Evolutionary conservation across 148 eudicot species (phyloP), one percentile per base, ranked within the genome.

Genomic region (Rhododendron williamsianum): DNA sequence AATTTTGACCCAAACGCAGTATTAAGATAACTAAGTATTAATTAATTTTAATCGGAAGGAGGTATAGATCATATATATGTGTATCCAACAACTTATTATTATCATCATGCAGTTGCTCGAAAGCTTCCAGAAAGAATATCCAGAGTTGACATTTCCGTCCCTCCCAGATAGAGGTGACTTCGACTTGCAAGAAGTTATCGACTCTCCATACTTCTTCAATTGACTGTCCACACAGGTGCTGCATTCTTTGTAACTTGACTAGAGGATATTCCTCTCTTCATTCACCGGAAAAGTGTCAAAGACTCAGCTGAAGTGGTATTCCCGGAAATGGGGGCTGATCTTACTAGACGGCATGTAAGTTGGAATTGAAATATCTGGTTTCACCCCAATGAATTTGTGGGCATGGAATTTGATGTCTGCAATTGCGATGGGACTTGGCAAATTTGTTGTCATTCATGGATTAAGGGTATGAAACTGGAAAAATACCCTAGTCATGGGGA

Each of bases 131-230:
- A 35, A 38, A 18, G 36, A 43, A 35, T 74, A 74, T 74, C 78
- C 78, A 16, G 78, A 36, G 43, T 18, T 36, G 78, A 7, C n/a
- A 36, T 74, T 74, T 74, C 78, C 78, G 3, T 46, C 78, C 45
- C 78, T 74, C 46, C 78, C 78, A 74, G 46, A 74, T 4, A 74
- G 78, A 74, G 78, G 78, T n/a, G 46, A 74, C 78, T 74, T 74
- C 48, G 18, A 74, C 78, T 0, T 74, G 45, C 78, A 36, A 74
- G 78, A 74, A 74, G 46, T 74, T 74, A 15, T 74, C n/a, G 23
- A 74, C 19, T 74, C 78, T 36, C 46, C 78, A 18, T 74, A 74
- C 46, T 74, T 74, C 78, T 74, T 96, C 93, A 96, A 96, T 90
- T 96, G 87, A 93, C 74, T 16, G 9, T 73, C 45, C 52, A 18